phyloP scores from a whole-genome alignment of 179 eudicot species.

The Amaranthus tricolor region DNA sequence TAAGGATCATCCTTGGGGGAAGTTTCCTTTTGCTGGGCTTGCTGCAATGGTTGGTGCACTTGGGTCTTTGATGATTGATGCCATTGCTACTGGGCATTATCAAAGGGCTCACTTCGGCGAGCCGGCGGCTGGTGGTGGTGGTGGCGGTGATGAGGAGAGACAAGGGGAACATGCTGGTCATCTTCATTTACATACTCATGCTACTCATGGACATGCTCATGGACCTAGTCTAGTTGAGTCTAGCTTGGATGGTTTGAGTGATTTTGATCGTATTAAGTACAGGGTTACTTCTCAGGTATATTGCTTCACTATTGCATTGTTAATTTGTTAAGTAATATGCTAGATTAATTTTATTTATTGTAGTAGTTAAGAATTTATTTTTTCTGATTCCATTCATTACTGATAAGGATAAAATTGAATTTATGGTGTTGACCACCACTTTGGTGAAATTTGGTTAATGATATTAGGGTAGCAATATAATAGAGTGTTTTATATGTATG shows the following conservation, averaged over 20 bases:
- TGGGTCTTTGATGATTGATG: too few relatives aligned
- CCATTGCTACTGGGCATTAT: constrained; percentile 24
- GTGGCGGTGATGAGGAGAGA: constrained; percentile 29
- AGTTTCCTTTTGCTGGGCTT: background rate
- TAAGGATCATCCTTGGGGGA: constrained; percentile 32
- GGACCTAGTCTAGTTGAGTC: constrained; percentile 5
- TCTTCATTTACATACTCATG: constrained; percentile 30
- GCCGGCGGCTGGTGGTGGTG: background rate
- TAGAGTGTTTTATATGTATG: too few relatives aligned
- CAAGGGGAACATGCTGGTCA: constrained; percentile 25
- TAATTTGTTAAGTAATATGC: background rate
- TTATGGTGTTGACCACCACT: too few relatives aligned
- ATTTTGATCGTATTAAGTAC: constrained; percentile 38
- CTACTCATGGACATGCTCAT: constrained; percentile 43
- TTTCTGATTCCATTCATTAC: too few relatives aligned
- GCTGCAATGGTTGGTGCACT: too few relatives aligned
- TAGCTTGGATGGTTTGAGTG: constrained; percentile 16
- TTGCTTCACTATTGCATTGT: background rate
- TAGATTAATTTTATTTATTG: too few relatives aligned
- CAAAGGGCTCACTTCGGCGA: constrained; percentile 35
- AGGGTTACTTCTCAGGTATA: constrained; percentile 51
- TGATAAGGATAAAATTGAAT: too few relatives aligned
- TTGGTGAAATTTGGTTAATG: too few relatives aligned
- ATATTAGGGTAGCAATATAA: too few relatives aligned
- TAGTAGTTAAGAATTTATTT: too few relatives aligned